These are phyloP conservation scores for Trametes cingulata DNA, from an alignment of 768 basidiomycete genomes.

Conservation along the genomic window DNA sequence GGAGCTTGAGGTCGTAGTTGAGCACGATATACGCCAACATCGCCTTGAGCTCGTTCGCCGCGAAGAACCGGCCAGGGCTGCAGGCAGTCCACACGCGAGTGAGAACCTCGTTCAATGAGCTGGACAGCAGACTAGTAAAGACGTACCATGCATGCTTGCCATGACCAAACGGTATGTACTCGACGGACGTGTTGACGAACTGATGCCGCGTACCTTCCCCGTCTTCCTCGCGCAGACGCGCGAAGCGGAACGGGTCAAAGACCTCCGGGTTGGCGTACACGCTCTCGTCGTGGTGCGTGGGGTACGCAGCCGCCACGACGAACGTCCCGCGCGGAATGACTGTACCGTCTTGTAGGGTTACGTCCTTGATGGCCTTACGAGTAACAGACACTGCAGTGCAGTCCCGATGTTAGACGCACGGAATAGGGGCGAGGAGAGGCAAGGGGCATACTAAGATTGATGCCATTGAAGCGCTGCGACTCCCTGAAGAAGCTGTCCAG, in stretches of 20 bases:
- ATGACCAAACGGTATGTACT: conserved; percentile 28
- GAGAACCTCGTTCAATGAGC: too few species aligned
- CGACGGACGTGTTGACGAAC: conserved; percentile 33
- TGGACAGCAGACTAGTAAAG: not conserved
- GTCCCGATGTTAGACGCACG: not conserved
- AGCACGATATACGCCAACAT: conserved; percentile 31
- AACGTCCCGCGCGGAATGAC: conserved; percentile 26
- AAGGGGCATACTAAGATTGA: conserved; percentile 8
- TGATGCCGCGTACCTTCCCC: conserved; percentile 36
- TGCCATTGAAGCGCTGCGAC: conserved; percentile 37
- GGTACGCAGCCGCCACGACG: conserved; percentile 14
- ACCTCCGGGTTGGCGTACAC: conserved; percentile 24
- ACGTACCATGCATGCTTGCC: conserved; percentile 31
- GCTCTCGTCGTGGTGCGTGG: conserved; percentile 27
- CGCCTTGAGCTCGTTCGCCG: conserved; percentile 40
- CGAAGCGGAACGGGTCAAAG: conserved; percentile 52
- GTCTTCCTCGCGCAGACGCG: conserved; percentile 33
- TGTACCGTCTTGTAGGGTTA: conserved; percentile 37
- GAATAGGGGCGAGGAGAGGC: not conserved
- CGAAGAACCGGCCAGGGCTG: conserved; percentile 46
- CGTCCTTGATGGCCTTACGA: conserved; percentile 31
- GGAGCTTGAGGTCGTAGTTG: conserved; percentile 40
- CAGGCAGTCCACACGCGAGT: too few species aligned
- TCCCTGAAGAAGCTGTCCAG: conserved; percentile 55
- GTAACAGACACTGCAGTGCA: conserved; percentile 25